phyloP scores from a whole-genome alignment of 768 basidiomycete species.

The Rhodocollybia butyracea region DNA sequence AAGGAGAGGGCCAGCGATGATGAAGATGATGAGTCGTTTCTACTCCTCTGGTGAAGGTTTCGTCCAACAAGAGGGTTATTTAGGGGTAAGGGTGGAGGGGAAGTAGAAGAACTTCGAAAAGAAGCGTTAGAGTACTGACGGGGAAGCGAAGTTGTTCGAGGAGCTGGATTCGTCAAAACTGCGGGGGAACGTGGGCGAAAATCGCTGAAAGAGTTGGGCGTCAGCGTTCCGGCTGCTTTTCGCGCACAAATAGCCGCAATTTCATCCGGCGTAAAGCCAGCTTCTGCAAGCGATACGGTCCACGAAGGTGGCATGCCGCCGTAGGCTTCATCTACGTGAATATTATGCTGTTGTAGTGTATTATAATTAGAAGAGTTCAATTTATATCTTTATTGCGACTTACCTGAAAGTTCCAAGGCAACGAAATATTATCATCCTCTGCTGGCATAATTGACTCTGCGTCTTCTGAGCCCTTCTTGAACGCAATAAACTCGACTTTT shows the following conservation, averaged over 20 bases:
- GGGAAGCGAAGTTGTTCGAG: slow-evolving; percentile 34
- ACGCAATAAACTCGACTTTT: slow-evolving; percentile 36
- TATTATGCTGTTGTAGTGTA: slow-evolving; percentile 53
- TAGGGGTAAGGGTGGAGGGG: slow-evolving; percentile 4
- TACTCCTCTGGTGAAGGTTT: neutral
- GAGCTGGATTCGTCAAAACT: slow-evolving; percentile 26
- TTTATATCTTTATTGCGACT: slow-evolving; percentile 17
- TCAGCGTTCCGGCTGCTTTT: slow-evolving; percentile 30
- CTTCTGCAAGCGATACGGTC: slow-evolving; percentile 55
- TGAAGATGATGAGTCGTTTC: slow-evolving; percentile 5
- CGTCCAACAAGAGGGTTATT: slow-evolving; percentile 4
- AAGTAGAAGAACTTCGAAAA: neutral
- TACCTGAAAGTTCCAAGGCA: slow-evolving; percentile 78
- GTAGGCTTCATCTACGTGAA: slow-evolving; percentile 78
- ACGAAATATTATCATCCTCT: slow-evolving; percentile 57
- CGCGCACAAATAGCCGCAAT: slow-evolving; percentile 55
- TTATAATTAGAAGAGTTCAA: neutral
- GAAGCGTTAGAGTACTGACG: slow-evolving; percentile 30
- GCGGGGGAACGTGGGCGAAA: slow-evolving; percentile 35
- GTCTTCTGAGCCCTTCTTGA: slow-evolving; percentile 19
- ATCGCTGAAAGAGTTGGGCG: slow-evolving; percentile 30
- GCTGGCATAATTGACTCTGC: slow-evolving; percentile 8
- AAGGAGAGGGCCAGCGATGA: slow-evolving; percentile 4
- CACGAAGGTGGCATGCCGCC: slow-evolving; percentile 73
- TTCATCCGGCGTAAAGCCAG: slow-evolving; percentile 68